phyloP scores from a whole-genome alignment of 495 filamentous ascomycete species.

The Letharia lupina region DNA sequence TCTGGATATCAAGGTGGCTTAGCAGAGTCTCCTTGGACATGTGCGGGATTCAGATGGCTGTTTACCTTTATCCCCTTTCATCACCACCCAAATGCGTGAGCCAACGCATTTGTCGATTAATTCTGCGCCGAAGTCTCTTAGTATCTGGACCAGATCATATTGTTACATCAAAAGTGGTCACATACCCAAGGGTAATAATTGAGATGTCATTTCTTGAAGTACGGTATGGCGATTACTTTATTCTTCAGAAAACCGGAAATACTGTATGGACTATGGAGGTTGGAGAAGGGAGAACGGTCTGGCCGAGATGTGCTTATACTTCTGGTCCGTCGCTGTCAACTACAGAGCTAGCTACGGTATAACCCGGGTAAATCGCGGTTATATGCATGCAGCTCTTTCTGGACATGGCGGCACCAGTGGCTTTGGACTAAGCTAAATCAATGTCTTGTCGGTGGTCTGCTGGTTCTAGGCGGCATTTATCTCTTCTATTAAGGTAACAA shows the following conservation, averaged over 20 bases:
- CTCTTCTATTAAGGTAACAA: too few relatives aligned
- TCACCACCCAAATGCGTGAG: constrained; percentile 95
- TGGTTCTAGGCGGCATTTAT: too few relatives aligned
- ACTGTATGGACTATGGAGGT: too few relatives aligned
- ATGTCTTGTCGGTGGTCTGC: background rate
- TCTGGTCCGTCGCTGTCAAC: too few relatives aligned
- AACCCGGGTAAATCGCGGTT: background rate
- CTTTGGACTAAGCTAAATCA: background rate
- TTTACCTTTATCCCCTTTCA: constrained; percentile 95
- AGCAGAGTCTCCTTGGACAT: background rate
- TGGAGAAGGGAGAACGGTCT: too few relatives aligned
- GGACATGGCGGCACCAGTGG: background rate
- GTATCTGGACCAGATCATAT: background rate
- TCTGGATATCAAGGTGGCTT: constrained; percentile 43
- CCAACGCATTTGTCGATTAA: constrained; percentile 98
- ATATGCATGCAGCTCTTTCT: background rate
- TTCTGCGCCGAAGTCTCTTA: constrained; percentile 46
- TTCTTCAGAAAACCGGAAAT: too few relatives aligned
- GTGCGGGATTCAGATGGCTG: constrained; percentile 2
- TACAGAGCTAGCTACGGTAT: too few relatives aligned
- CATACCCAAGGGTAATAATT: constrained; percentile 20
- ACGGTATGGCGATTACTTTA: background rate
- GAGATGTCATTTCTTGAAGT: constrained; percentile 12
- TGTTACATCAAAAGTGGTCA: background rate
- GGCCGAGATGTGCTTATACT: too few relatives aligned